These are phyloP conservation scores for Cucurbitaria berberidis DNA, from an alignment of 2,329 filamentous ascomycete genomes.

Conservation along the genomic window DNA sequence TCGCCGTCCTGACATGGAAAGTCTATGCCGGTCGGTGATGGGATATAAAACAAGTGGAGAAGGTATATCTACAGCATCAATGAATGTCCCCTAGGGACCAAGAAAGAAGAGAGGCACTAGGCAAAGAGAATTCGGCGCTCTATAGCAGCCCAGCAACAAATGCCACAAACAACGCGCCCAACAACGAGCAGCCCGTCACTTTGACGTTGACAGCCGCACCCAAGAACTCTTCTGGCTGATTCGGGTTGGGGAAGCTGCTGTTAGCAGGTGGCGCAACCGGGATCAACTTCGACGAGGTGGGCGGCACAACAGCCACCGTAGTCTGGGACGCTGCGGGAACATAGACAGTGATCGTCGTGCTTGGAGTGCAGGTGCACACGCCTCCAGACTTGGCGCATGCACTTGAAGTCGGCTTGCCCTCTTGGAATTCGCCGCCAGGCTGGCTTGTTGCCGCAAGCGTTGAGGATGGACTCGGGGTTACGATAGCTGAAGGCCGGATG, in stretches of 20 bases:
- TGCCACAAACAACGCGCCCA: conserved; percentile 27
- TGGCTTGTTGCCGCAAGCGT: conserved; percentile 12
- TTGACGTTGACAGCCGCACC: conserved; percentile 31
- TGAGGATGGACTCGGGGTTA: conserved; percentile 3
- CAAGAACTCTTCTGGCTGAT: conserved; percentile 25
- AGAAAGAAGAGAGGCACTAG: conserved; percentile 12
- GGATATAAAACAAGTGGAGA: conserved; percentile 8
- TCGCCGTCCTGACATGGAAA: conserved; percentile 1
- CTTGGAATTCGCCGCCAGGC: conserved; percentile 18
- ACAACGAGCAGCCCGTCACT: conserved; percentile 21
- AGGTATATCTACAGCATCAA: conserved; percentile 20
- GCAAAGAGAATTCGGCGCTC: conserved; percentile 4
- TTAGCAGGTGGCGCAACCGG: conserved; percentile 29
- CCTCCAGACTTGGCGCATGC: conserved; percentile 11
- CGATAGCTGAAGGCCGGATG: conserved; percentile 8
- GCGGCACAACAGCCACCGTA: conserved; percentile 11
- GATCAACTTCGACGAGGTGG: conserved; percentile 1
- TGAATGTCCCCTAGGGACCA: background rate
- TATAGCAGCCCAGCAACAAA: conserved; percentile 32
- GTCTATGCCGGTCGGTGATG: background rate
- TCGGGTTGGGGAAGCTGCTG: conserved; percentile 23
- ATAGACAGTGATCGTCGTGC: conserved; percentile 34
- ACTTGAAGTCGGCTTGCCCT: conserved; percentile 10
- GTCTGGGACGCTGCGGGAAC: conserved; percentile 20
- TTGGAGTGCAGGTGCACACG: conserved; percentile 23